A percentile compares a stretch with the other conserved stretches of the same genome.
These are phyloP conservation scores for Oleoguttula mirabilis DNA, from an alignment of 495 filamentous ascomycete genomes.

Conservation along the genomic window DNA sequence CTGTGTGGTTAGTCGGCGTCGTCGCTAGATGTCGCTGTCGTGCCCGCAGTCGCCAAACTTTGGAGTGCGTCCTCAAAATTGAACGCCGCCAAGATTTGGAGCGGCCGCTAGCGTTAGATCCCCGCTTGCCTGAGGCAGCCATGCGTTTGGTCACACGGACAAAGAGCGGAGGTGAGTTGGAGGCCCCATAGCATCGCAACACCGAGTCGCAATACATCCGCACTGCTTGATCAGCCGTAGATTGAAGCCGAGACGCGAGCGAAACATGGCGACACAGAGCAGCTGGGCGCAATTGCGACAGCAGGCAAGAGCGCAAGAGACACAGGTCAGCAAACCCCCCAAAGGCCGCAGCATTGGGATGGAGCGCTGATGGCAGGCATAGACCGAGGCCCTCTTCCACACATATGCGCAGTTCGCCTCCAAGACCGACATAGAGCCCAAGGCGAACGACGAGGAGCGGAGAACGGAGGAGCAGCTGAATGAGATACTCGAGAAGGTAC, in stretches of 20 bases:
- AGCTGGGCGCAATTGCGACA: constrained; percentile 87
- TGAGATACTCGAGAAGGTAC: constrained; percentile 69
- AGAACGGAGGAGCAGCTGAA: constrained; percentile 68
- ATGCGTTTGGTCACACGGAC: too few species aligned
- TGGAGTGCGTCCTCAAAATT: too few species aligned
- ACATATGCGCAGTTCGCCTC: constrained; percentile 93
- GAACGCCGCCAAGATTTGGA: too few species aligned
- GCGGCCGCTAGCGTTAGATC: too few species aligned
- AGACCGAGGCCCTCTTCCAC: constrained; percentile 91
- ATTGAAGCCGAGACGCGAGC: too few species aligned
- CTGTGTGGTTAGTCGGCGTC: too few species aligned
- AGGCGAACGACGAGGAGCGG: constrained; percentile 75
- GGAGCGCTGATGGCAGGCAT: not conserved
- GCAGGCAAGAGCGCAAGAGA: constrained; percentile 80
- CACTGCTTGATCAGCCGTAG: too few species aligned
- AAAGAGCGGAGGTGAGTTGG: too few species aligned
- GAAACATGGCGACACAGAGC: constrained; percentile 7
- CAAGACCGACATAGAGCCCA: constrained; percentile 61
- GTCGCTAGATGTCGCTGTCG: constrained; percentile 5
- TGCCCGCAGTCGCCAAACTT: constrained; percentile 2
- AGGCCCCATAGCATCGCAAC: too few species aligned
- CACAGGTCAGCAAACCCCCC: constrained; percentile 56
- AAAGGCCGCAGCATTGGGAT: constrained; percentile 2
- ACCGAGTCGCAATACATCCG: too few species aligned
- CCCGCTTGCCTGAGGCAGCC: too few species aligned